Evolutionary conservation across 2,329 filamentous ascomycete species (phyloP), one percentile per base, ranked within the genome.

Genomic region (Penicillium sp.): DNA sequence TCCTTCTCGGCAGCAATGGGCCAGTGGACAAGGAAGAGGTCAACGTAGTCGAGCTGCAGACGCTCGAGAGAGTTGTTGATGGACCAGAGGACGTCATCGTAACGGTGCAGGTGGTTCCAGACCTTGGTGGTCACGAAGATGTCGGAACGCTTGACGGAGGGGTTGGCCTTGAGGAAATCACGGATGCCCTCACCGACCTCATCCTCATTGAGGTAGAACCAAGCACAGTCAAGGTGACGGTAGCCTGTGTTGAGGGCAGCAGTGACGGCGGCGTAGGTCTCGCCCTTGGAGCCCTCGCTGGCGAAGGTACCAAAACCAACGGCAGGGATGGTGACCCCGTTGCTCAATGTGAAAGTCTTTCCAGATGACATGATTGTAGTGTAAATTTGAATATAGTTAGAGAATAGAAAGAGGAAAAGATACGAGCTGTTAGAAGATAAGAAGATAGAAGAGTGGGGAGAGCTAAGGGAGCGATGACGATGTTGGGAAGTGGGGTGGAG

Each of bases 41-140:
- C 88, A 10, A 92, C 82, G 68, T 91, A 90, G 62, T 88, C 85
- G 27, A 89, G 76, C 17, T 82, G 80, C n/a, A 91, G 82, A 63
- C 85, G 87, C 71, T 82, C 73, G 35, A 92, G 82, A 1, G 86
- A 88, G 60, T 80, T 72, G 15, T 83, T 70, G 62, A 91, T 81
- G 15, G 83, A 81, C 60, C 81, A 79, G 60, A 76, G 63, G 7
- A 81, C 76, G 54, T 78, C 74, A 29, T 79, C 76, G 33, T 67
- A 68, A 47, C 84, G 75, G 70, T 80, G 78, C 51, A 81, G 75
- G 69, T 82, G 78, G 68, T 81, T 80, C 80, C 80, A 82, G 61
- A 82, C 79, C 71, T 82, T 82, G 64, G 79, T 81, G 68, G 71
- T 76, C 67, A 82, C 74, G 71, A 82, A 82, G 68, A 82, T 75